These are phyloP conservation scores for Talaromyces sp. DNA, from an alignment of 2,329 filamentous ascomycete genomes.

Conservation along the genomic window DNA sequence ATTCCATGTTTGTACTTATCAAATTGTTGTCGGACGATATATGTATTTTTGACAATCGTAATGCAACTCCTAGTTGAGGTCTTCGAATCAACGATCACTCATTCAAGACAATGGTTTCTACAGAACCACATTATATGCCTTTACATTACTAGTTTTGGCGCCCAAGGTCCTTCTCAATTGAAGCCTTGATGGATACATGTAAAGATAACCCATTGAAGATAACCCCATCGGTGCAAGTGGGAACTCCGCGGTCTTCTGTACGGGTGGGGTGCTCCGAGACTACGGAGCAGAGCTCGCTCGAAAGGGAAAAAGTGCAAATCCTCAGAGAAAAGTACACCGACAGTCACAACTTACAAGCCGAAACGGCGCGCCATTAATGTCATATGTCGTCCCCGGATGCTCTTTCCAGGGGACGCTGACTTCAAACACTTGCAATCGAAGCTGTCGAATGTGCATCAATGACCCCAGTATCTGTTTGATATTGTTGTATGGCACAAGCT, in stretches of 20 bases:
- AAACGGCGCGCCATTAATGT: not conserved
- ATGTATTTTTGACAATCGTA: not conserved
- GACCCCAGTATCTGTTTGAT: not conserved
- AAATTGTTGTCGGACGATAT: not conserved
- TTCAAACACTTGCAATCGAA: not conserved
- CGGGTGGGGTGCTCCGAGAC: not conserved
- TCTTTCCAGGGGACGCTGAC: not conserved
- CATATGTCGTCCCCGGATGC: not conserved
- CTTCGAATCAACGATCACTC: not conserved
- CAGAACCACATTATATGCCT: not conserved
- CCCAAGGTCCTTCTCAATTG: not conserved
- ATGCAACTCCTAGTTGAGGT: not conserved
- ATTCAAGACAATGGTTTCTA: not conserved
- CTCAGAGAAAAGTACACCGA: not conserved
- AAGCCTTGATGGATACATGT: not conserved
- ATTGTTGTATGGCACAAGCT: not conserved
- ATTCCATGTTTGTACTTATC: not conserved
- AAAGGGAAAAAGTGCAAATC: not conserved
- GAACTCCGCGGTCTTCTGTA: not conserved
- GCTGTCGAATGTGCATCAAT: not conserved
- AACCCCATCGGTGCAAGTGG: not conserved
- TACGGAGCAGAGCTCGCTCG: not conserved
- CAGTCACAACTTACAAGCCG: not conserved
- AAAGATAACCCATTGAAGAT: not conserved
- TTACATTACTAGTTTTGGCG: not conserved